Base-by-base conservation (phyloP, 805 yeast genomes). In the Monosporozyma solicola region DNA sequence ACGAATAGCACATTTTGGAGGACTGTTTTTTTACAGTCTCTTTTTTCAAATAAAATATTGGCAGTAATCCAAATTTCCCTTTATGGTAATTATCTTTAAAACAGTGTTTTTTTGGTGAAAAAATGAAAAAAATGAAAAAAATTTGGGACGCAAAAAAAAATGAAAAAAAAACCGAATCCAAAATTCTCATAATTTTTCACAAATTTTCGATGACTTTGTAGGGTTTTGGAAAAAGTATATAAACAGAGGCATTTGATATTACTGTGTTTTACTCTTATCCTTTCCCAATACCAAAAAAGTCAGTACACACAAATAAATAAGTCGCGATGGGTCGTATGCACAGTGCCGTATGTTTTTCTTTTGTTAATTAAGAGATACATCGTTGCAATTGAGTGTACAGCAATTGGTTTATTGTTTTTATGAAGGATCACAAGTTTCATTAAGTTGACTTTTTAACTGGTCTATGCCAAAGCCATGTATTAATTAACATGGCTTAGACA, bases 241-340 rank as follows among this genome's bases (percentile, higher is more conserved):
- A 45, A 45, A 13, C 22, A 20, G 15, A 27, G 10, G 10, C 22
- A 5, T 22, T 48, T 48, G 16, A 31, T 16, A 8, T 49, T 27
- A 27, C 29, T 27, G 29, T 5, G 29, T 9, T 27, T 8, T 31
- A 50, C 49, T 53, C 49, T 51, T 54, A 31, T 47, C 48, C 47
- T 27, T 27, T 39, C 16, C 32, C 5, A 15, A 8, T n/a, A 25
- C 31, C 13, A 39, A 39, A 31, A n/a, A 35, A 45, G 43, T 50
- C 53, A 55, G 25, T 22, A 46, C 31, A 33, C 22, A 46, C 55
- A 55, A 61, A 71, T 65, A 68, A 72, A 74, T 69, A 75, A 74
- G 71, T 78, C 83, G 87, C 81, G 76, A 92, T 92, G 99, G 99
- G 96, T 91, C 96, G 99, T 82, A 84, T 92, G 91, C 98, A 92